Percentiles rank a stretch among this genome's conserved stretches.
These are phyloP conservation scores for Kwoniella sp. DNA, from an alignment of 768 basidiomycete genomes.

Conservation along the genomic window DNA sequence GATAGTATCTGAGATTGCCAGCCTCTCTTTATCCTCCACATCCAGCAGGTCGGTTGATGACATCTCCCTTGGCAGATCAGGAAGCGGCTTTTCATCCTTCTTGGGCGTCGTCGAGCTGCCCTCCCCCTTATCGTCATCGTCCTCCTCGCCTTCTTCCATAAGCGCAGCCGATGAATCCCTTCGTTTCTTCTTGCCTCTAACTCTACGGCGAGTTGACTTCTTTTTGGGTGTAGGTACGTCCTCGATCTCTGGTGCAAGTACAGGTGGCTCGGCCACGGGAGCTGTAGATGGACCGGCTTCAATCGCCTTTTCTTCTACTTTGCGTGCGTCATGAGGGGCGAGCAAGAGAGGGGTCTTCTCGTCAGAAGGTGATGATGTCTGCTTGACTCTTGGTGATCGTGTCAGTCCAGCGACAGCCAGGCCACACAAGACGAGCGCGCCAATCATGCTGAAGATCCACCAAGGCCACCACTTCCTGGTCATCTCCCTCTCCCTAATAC, in stretches of 20 bases:
- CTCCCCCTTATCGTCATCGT: slow-evolving; percentile 27
- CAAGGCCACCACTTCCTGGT: slow-evolving; percentile 20
- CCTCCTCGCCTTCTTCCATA: slow-evolving; percentile 50
- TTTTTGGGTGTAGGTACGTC: slow-evolving; percentile 37
- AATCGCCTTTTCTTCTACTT: slow-evolving; percentile 2
- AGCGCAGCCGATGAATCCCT: slow-evolving; percentile 52
- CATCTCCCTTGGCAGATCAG: slow-evolving; percentile 44
- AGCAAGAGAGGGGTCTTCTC: slow-evolving; percentile 43
- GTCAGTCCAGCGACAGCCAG: slow-evolving; percentile 14
- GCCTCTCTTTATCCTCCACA: slow-evolving; percentile 42
- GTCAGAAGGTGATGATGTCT: slow-evolving; percentile 19
- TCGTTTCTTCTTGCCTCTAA: slow-evolving; percentile 63
- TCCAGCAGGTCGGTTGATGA: slow-evolving; percentile 41
- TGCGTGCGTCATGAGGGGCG: background rate
- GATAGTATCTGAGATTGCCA: slow-evolving; percentile 56
- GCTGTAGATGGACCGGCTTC: background rate
- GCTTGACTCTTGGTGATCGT: slow-evolving; percentile 4
- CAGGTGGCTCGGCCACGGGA: background rate
- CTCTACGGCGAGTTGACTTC: slow-evolving; percentile 46
- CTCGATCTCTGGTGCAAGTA: slow-evolving; percentile 14
- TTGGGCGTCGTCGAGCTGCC: slow-evolving; percentile 29
- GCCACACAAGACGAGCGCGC: slow-evolving; percentile 26
- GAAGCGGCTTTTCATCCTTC: slow-evolving; percentile 45
- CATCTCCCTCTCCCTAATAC: slow-evolving; percentile 27
- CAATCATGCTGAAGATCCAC: slow-evolving; percentile 26